Evolutionary conservation across 305 asterid genomes (phyloP).

Genomic region (Solanum aculeatissimum): DNA sequence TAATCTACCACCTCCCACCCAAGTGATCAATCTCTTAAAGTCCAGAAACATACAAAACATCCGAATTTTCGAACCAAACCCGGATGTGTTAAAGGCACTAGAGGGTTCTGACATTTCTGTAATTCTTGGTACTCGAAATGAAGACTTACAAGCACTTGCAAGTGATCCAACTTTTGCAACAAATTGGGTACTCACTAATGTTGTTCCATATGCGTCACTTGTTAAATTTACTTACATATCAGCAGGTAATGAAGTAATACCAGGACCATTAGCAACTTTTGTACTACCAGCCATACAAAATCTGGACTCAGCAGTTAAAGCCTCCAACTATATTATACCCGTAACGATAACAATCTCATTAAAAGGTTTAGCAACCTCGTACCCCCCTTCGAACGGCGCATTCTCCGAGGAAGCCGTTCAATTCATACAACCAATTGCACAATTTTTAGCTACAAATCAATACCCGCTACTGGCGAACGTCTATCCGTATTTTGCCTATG

Average conservation of each 20-base stretch:
- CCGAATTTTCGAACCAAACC: constrained; percentile 12
- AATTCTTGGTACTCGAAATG: constrained; percentile 9
- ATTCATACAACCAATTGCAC: background rate
- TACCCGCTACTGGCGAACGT: constrained; percentile 8
- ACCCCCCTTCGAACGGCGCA: constrained; percentile 10
- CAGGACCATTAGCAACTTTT: constrained; percentile 6
- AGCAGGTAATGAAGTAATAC: constrained; percentile 28
- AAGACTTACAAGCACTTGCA: constrained; percentile 17
- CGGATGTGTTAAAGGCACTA: constrained; percentile 8
- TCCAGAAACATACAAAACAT: constrained; percentile 3
- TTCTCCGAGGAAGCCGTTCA: background rate
- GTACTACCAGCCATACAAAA: constrained; percentile 15
- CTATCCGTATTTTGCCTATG: constrained; percentile 10
- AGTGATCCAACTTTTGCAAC: constrained; percentile 2
- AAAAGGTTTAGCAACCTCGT: background rate
- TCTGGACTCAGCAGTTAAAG: constrained; percentile 3
- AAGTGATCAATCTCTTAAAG: constrained; percentile 9
- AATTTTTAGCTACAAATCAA: background rate
- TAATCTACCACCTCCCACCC: constrained; percentile 13
- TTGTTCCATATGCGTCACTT: background rate
- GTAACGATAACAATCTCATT: constrained; percentile 9
- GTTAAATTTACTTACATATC: background rate
- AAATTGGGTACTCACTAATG: constrained; percentile 12
- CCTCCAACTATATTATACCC: background rate
- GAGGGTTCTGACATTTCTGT: constrained; percentile 6